A percentile compares a stretch with the other conserved stretches of the same genome.
These are phyloP conservation scores for Veloboletus limbatus DNA, from an alignment of 1,284 basidiomycete species.

Conservation along the genomic window DNA sequence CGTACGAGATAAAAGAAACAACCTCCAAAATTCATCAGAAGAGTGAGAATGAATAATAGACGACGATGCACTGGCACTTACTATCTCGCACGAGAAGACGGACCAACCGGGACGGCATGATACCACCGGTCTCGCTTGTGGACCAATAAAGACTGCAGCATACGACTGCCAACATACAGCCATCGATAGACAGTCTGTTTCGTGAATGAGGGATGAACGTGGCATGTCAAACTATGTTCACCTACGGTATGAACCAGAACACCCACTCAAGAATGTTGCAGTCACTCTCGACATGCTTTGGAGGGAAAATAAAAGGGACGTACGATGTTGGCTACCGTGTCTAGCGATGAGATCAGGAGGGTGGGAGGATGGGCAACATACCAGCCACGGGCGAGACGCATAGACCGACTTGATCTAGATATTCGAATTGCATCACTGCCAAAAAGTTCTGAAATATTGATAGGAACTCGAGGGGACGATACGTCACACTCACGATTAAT, in stretches of 20 bases:
- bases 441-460: background rate
- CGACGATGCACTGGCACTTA: too few relatives aligned
- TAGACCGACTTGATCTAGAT: slow-evolving; percentile 10
- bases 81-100: slow-evolving; percentile 21
- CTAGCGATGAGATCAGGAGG: background rate
- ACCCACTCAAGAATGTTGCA: slow-evolving; percentile 16
- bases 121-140: background rate
- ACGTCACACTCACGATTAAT: slow-evolving; percentile 10
- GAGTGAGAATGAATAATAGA: too few relatives aligned
- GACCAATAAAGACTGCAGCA: slow-evolving; percentile 7
- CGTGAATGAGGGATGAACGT: background rate
- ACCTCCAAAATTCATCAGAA: slow-evolving; percentile 7
- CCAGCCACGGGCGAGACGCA: slow-evolving; percentile 5
- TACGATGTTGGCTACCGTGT: slow-evolving; percentile 11
- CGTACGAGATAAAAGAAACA: slow-evolving; percentile 21
- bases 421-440: slow-evolving; percentile 5
- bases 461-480: background rate
- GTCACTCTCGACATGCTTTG: background rate
- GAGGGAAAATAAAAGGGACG: slow-evolving; percentile 1
- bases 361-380: slow-evolving; percentile 7
- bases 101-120: slow-evolving; percentile 10
- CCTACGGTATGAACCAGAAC: slow-evolving; percentile 15
- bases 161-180: slow-evolving; percentile 3
- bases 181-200: slow-evolving; percentile 20
- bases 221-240: background rate